Conservation (phyloP, 352 stramenopile species). For the Thalassiosira exigua region DNA sequence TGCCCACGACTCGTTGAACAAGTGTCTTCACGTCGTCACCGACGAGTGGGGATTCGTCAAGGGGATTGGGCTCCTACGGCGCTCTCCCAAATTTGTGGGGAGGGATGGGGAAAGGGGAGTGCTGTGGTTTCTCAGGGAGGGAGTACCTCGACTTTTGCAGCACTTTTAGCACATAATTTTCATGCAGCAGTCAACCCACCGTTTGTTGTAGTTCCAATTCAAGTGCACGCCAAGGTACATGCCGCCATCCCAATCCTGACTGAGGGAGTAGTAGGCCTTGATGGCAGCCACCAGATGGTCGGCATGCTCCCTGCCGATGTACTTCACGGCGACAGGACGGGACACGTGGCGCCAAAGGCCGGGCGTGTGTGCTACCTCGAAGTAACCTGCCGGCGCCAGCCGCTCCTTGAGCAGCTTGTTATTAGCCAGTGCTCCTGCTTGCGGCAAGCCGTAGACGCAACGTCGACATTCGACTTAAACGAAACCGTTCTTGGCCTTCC, state of each 20-base stretch:
- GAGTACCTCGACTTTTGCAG: constrained; percentile 19
- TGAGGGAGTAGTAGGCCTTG: constrained; percentile 30
- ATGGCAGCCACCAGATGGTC: constrained; percentile 40
- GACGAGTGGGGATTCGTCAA: background rate
- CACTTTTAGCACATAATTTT: constrained; percentile 33
- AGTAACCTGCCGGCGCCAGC: constrained; percentile 16
- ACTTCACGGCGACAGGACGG: constrained; percentile 55
- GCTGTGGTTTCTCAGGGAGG: constrained; percentile 12
- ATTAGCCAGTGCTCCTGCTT: constrained; percentile 38
- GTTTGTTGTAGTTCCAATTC: constrained; percentile 57
- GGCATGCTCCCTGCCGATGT: constrained; percentile 38
- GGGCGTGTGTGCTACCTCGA: constrained; percentile 22
- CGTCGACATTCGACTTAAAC: constrained; percentile 39
- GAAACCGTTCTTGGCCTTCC: constrained; percentile 14
- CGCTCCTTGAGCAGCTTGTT: constrained; percentile 9
- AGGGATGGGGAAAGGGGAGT: background rate
- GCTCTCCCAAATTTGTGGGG: background rate
- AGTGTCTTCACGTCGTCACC: constrained; percentile 10
- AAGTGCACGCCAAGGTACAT: constrained; percentile 58
- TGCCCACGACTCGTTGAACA: constrained; percentile 41
- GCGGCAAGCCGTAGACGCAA: constrained; percentile 40
- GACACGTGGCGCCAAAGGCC: constrained; percentile 49
- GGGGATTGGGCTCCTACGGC: background rate
- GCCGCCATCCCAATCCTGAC: constrained; percentile 31
- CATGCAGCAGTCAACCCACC: constrained; percentile 40